Base-by-base conservation (phyloP, 352 stramenopile species). In the Phytophthora pistaciae region DNA sequence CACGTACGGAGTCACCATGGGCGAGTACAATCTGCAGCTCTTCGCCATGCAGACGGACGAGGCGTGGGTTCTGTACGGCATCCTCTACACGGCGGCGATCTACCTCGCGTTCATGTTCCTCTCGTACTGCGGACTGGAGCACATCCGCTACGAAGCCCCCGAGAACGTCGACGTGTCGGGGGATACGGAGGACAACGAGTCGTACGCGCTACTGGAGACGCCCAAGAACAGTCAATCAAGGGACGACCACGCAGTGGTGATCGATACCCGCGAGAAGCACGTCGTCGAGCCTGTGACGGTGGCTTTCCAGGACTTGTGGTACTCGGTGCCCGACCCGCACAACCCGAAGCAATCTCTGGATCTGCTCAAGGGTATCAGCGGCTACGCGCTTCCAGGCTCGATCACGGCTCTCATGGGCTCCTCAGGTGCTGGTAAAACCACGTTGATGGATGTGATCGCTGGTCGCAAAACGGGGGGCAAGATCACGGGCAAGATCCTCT, bases 371-470 rank as follows among this genome's bases (percentile, higher is more conserved):
- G 63, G 70, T 1, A 33, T 33, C 29, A 33, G 29, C 29, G 29
- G 29, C 29, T 33, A 33, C 29, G 29, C 29, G 29, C 3, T 70
- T 91, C 44, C 68, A 52, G 82, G 83, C 10, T 72, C 63, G 1
- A 74, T 90, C 20, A 82, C 77, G 0, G 82, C 82, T 13, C 62
- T 91, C 23, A 87, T 88, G 75, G 83, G 83, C 1, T 78, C 78
- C 0, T 80, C 74, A 0, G 85, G 87, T 50, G 83, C 70, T 49
- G 64, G 60, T 8, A 73, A 77, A 52, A 77, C 70, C 5, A 77
- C 70, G 0, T n/a, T 77, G 78, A 91, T 97, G 70, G 93, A 99
- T 77, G 93, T 98, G 3, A 92, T 99, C 33, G 90, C 94, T 9
- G 77, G 95, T 20, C 81, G 94, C 21, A 83, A 57, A 7, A 87